A percentile compares a stretch with the other conserved stretches of the same genome.
Evolutionary conservation across 139 green algal species (phyloP).

Genomic region (Chara braunii): DNA sequence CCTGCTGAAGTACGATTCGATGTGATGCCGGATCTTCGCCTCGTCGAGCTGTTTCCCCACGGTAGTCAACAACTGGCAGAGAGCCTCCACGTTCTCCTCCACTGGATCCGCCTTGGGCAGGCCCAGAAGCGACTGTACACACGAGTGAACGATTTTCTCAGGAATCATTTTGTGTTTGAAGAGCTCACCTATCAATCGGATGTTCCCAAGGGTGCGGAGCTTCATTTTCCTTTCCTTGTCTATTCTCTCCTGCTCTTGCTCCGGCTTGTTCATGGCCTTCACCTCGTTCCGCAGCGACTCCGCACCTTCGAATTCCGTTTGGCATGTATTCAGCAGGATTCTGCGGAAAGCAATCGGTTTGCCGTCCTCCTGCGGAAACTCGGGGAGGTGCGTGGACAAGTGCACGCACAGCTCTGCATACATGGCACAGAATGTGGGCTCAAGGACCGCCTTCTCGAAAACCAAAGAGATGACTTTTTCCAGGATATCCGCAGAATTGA

Average conservation of each 20-base stretch:
- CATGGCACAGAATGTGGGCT: conserved; percentile 87
- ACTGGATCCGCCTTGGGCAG: conserved; percentile 48
- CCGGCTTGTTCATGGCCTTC: conserved; percentile 13
- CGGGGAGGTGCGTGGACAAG: conserved; percentile 27
- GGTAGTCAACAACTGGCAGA: conserved; percentile 90
- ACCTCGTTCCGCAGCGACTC: conserved; percentile 9
- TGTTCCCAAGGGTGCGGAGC: conserved; percentile 85
- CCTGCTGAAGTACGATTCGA: conserved; percentile 34
- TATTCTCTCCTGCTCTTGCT: conserved; percentile 31
- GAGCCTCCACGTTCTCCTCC: conserved; percentile 89
- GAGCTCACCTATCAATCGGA: conserved; percentile 96
- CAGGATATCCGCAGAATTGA: conserved; percentile 63
- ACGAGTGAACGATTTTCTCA: conserved; percentile 94
- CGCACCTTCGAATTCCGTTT: conserved; percentile 77
- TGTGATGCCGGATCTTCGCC: conserved; percentile 5
- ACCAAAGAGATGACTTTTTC: conserved; percentile 74
- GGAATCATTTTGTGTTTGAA: conserved; percentile 90
- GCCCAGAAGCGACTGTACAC: conserved; percentile 57
- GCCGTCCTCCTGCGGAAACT: conserved; percentile 45
- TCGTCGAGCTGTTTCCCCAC: conserved; percentile 32
- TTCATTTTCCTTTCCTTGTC: conserved; percentile 48
- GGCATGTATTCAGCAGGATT: conserved; percentile 95
- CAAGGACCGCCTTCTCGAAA: conserved; percentile 96
- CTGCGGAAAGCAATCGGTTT: conserved; percentile 72
- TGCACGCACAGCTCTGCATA: conserved; percentile 76